Percentiles rank a stretch among this genome's conserved stretches.
Evolutionary conservation across 1,139 yeast genomes (phyloP).

Genomic region (Yamadazyma sp.): DNA sequence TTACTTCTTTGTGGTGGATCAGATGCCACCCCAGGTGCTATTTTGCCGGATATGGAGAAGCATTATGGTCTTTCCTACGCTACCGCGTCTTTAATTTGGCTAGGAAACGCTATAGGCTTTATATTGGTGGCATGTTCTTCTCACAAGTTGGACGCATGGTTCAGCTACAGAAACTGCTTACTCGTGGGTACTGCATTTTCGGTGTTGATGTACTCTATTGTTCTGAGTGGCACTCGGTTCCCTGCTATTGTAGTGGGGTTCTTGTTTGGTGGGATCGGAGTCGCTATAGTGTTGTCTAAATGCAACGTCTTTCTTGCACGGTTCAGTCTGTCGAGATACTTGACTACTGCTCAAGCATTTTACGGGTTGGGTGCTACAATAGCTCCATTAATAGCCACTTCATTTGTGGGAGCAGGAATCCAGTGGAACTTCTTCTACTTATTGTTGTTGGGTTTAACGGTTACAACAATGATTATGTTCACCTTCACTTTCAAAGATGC

Average conservation of each 20-base stretch:
- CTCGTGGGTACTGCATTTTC: conserved; percentile 35
- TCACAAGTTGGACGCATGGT: conserved; percentile 36
- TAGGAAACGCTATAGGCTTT: conserved; percentile 44
- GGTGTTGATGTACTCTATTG: conserved; percentile 37
- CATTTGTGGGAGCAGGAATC: conserved; percentile 46
- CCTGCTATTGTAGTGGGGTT: conserved; percentile 52
- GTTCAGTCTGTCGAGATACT: conserved; percentile 45
- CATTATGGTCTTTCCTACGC: conserved; percentile 37
- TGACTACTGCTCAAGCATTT: conserved; percentile 56
- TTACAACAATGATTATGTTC: conserved; percentile 24
- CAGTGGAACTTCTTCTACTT: conserved; percentile 56
- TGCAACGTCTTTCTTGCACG: conserved; percentile 57
- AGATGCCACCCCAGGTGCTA: conserved; percentile 51
- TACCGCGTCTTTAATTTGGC: conserved; percentile 44
- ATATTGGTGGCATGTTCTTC: conserved; percentile 38
- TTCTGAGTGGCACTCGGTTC: conserved; percentile 33
- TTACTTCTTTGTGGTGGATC: conserved; percentile 33
- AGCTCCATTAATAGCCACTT: conserved; percentile 58
- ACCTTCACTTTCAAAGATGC: conserved; percentile 40
- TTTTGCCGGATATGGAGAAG: conserved; percentile 42
- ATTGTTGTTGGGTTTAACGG: conserved; percentile 42
- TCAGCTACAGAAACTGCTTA: conserved; percentile 41
- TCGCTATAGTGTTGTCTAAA: conserved; percentile 54
- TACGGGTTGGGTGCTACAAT: conserved; percentile 66
- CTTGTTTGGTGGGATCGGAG: conserved; percentile 60